These are phyloP conservation scores for Chlamydomonas eustigma DNA, from an alignment of 139 green algal species.

Conservation along the genomic window DNA sequence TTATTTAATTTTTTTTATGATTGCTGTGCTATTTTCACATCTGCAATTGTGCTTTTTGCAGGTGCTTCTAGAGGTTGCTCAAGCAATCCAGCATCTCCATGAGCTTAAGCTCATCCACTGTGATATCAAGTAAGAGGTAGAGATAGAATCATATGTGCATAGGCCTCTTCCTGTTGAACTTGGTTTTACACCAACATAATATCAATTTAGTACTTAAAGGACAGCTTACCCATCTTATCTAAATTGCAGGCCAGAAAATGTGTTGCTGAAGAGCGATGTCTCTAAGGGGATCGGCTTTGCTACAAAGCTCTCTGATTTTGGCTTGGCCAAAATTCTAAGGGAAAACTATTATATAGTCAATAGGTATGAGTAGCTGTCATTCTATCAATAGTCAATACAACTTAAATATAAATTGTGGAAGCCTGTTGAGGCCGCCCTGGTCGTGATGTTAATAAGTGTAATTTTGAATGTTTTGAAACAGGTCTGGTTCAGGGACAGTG, in stretches of 20 bases:
- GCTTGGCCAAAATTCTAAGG: slow-evolving; percentile 55
- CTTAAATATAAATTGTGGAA: too few species aligned
- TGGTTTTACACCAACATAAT: too few species aligned
- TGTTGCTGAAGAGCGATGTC: slow-evolving; percentile 43
- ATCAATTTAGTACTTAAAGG: too few species aligned
- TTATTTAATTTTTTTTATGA: neutral
- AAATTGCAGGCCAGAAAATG: slow-evolving; percentile 45
- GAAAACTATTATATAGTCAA: slow-evolving; percentile 68
- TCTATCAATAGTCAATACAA: too few species aligned
- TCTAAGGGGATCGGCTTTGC: slow-evolving; percentile 38
- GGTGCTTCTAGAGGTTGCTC: slow-evolving; percentile 59
- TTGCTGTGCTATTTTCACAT: neutral
- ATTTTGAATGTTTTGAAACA: too few species aligned
- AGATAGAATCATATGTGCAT: too few species aligned
- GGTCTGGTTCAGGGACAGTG: slow-evolving; percentile 45
- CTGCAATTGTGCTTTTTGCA: slow-evolving; percentile 19
- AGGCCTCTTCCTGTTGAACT: too few species aligned
- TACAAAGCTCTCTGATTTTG: slow-evolving; percentile 58
- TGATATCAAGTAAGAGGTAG: slow-evolving; percentile 48
- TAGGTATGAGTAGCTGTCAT: too few species aligned
- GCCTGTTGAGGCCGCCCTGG: too few species aligned
- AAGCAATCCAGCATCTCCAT: slow-evolving; percentile 58
- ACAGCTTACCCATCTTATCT: too few species aligned
- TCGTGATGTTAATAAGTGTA: too few species aligned
- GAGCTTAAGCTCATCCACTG: slow-evolving; percentile 61